Evolutionary conservation across 768 basidiomycete genomes (phyloP).

Genomic region (Podaxis pistillaris): DNA sequence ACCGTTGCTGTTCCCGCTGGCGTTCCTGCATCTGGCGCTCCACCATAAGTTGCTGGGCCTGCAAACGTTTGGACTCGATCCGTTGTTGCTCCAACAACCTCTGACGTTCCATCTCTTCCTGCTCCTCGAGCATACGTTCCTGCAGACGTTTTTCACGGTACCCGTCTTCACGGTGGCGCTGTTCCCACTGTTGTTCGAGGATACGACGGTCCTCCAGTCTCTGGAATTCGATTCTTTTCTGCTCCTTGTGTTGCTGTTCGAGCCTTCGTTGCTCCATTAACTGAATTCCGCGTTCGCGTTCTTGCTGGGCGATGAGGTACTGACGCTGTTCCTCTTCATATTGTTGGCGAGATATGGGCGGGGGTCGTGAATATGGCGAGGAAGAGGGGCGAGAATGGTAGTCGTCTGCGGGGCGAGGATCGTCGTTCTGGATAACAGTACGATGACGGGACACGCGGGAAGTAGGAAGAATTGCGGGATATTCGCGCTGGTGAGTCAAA

Average conservation of each 20-base stretch:
- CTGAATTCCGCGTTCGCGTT: conserved; percentile 1
- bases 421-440: background rate
- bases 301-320: background rate
- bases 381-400: conserved; percentile 7
- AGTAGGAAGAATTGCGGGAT: conserved; percentile 6
- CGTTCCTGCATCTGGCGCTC: conserved; percentile 17
- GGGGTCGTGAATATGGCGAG: conserved; percentile 2
- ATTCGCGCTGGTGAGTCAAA: background rate
- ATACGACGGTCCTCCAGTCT: conserved; percentile 7
- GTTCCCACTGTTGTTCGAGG: conserved; percentile 9
- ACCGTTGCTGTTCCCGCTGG: conserved; percentile 20
- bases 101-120: conserved; percentile 16
- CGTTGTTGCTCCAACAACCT: conserved; percentile 11
- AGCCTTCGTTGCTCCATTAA: conserved; percentile 1
- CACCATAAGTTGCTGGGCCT: conserved; percentile 7
- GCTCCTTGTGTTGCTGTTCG: conserved; percentile 15
- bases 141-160: conserved; percentile 15
- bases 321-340: conserved; percentile 17
- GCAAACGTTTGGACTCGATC: conserved; percentile 15
- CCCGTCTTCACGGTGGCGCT: conserved; percentile 17
- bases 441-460: conserved; percentile 8
- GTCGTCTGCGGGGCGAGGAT: conserved; percentile 3
- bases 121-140: conserved; percentile 12
- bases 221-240: conserved; percentile 13
- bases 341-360: conserved; percentile 13